phyloP scores from a whole-genome alignment of 1,139 yeast genomes.

The Magnusiomyces clavatus region DNA sequence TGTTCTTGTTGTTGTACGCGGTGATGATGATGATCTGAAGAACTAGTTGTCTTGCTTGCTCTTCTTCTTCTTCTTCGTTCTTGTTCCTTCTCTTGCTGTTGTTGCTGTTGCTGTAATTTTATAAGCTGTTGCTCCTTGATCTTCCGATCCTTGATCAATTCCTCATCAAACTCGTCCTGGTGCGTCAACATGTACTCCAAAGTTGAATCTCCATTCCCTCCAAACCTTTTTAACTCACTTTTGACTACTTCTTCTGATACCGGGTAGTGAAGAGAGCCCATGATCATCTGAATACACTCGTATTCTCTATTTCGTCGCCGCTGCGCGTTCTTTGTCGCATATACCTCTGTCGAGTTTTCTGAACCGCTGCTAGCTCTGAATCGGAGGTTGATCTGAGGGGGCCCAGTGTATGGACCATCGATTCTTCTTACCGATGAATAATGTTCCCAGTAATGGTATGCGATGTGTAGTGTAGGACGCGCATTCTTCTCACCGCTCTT shows the following conservation, averaged over 20 bases:
- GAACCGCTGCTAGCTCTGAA: slow-evolving; percentile 10
- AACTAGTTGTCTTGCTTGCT: not conserved
- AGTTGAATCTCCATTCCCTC: not conserved
- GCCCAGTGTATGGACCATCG: slow-evolving; percentile 34
- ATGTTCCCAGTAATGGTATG: slow-evolving; percentile 39
- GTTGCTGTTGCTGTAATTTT: not conserved
- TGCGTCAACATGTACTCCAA: slow-evolving; percentile 1
- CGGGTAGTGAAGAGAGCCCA: not conserved
- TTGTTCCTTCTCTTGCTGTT: not conserved
- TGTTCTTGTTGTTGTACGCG: not conserved
- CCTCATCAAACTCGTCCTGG: not conserved
- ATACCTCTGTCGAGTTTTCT: not conserved
- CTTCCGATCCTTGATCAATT: not conserved
- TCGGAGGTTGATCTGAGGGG: slow-evolving; percentile 21
- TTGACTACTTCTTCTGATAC: not conserved
- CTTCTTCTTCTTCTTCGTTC: not conserved
- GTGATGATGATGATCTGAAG: not conserved
- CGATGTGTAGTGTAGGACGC: slow-evolving; percentile 28
- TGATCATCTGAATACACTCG: not conserved
- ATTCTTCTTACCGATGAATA: slow-evolving; percentile 35
- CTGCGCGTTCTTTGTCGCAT: not conserved
- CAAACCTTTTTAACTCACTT: not conserved
- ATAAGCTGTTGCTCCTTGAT: not conserved
- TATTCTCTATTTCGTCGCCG: not conserved
- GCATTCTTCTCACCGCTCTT: not conserved